A percentile compares a stretch with the other conserved stretches of the same genome.
phyloP scores from a whole-genome alignment of 1,284 basidiomycete species.

The Ganoderma resinaceum region DNA sequence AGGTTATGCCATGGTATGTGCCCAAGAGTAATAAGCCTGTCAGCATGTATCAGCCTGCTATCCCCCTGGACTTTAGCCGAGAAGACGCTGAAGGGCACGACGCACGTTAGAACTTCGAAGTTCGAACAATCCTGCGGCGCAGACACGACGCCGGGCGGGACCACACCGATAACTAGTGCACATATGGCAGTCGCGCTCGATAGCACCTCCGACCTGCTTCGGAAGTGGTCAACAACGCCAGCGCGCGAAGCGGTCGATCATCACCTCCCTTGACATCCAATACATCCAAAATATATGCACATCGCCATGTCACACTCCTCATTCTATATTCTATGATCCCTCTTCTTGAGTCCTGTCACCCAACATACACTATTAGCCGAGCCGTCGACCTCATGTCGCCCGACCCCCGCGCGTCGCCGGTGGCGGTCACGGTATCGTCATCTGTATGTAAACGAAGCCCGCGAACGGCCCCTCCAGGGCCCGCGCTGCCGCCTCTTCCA shows the following conservation, averaged over 20 bases:
- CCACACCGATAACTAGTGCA: not conserved
- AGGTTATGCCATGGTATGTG: not conserved
- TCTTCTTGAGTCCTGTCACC: not conserved
- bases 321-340: not conserved
- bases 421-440: not conserved
- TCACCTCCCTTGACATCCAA: not conserved
- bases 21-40: not conserved
- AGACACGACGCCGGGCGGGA: not conserved
- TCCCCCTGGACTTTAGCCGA: not conserved
- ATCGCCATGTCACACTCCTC: not conserved
- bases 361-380: not conserved
- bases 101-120: slow-evolving; percentile 1
- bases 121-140: slow-evolving; percentile 1
- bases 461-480: not conserved
- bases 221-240: not conserved
- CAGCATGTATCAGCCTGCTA: not conserved
- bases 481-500: not conserved
- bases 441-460: slow-evolving; percentile 4
- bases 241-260: not conserved
- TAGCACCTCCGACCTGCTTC: not conserved
- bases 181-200: not conserved
- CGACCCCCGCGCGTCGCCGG: not conserved
- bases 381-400: not conserved
- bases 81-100: not conserved
- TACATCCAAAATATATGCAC: not conserved